Evolutionary conservation across 2,329 filamentous ascomycete genomes (phyloP).

Genomic region (Aschersonia sp.): DNA sequence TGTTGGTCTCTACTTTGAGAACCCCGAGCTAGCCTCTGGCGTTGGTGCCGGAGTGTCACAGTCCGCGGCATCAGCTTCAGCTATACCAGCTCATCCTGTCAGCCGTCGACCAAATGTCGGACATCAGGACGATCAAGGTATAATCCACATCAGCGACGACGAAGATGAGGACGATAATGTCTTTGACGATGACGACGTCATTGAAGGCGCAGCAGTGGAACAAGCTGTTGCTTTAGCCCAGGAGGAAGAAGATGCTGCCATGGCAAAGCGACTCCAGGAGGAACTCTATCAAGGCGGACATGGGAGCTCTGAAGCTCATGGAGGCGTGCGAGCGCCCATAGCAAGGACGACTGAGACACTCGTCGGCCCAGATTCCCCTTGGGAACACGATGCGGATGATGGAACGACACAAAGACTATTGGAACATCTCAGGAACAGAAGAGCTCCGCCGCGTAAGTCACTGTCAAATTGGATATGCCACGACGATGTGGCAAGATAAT

Average conservation of each 20-base stretch:
- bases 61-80: constrained; percentile 10
- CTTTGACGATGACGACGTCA: constrained; percentile 15
- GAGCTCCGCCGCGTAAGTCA: constrained; percentile 17
- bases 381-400: constrained; percentile 26
- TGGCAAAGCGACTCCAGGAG: constrained; percentile 83
- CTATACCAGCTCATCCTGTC: constrained; percentile 7
- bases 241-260: constrained; percentile 81
- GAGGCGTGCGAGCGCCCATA: constrained; percentile 77
- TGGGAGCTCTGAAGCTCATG: constrained; percentile 28
- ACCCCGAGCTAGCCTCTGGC: constrained; percentile 49
- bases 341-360: constrained; percentile 83
- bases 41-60: constrained; percentile 17
- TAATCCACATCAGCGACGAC: constrained; percentile 64
- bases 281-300: constrained; percentile 58
- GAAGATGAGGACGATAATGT: constrained; percentile 35
- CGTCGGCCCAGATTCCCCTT: constrained; percentile 48
- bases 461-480: too few relatives aligned
- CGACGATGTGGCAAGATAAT: too few relatives aligned
- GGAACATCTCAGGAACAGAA: constrained; percentile 44
- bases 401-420: constrained; percentile 47
- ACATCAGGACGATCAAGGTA: constrained; percentile 20
- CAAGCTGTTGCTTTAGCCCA: constrained; percentile 32
- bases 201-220: constrained; percentile 24
- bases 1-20: constrained; percentile 81
- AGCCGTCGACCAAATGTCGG: constrained; percentile 12